phyloP scores from a whole-genome alignment of 768 basidiomycete species.

The Amanita molliuscula region DNA sequence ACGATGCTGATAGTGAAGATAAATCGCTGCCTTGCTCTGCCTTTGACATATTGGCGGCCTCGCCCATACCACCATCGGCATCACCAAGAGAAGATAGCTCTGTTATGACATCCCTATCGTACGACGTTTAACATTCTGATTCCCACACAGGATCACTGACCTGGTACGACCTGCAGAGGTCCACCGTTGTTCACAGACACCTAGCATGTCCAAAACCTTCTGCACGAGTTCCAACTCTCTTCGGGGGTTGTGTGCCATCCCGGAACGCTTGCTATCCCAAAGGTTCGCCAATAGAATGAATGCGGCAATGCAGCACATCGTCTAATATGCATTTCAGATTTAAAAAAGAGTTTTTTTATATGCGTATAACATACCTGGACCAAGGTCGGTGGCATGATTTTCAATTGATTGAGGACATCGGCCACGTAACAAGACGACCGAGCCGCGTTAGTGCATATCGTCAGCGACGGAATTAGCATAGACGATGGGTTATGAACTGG shows the following conservation, averaged over 20 bases:
- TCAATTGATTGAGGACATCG: conserved; percentile 34
- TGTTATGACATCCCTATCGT: conserved; percentile 23
- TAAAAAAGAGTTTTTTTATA: not conserved
- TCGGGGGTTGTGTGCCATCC: conserved; percentile 32
- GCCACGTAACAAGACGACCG: conserved; percentile 64
- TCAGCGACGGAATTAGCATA: conserved; percentile 47
- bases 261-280: conserved; percentile 47
- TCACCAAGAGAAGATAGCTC: conserved; percentile 27
- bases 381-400: conserved; percentile 21
- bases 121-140: not conserved
- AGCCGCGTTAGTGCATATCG: conserved; percentile 82
- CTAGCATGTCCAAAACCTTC: conserved; percentile 47
- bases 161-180: conserved; percentile 28
- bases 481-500: conserved; percentile 37
- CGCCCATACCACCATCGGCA: conserved; percentile 4
- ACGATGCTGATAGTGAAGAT: not conserved
- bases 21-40: not conserved
- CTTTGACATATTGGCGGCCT: not conserved
- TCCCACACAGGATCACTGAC: conserved; percentile 14
- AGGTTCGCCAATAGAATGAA: conserved; percentile 57
- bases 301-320: conserved; percentile 25
- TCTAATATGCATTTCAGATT: conserved; percentile 11
- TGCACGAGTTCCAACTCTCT: conserved; percentile 52
- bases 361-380: conserved; percentile 23
- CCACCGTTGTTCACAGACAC: conserved; percentile 29